Percentiles rank a stretch among this genome's conserved stretches.
phyloP scores from a whole-genome alignment of 2,329 filamentous ascomycete genomes.

The Pezicula rhizophila region DNA sequence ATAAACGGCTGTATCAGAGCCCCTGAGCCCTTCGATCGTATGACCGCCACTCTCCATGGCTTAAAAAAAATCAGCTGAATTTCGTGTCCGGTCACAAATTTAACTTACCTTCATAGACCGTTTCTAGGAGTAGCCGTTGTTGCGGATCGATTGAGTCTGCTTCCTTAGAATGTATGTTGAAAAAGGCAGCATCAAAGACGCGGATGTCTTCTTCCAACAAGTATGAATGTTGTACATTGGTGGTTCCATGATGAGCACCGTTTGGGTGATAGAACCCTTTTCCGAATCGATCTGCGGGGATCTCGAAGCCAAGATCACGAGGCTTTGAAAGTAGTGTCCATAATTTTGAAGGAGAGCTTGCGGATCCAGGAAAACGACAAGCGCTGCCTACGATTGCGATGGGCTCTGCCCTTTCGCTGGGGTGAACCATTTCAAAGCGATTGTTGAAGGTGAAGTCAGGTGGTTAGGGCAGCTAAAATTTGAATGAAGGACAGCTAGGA shows the following conservation, averaged over 20 bases:
- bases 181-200: conserved; percentile 19
- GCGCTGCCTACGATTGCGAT: conserved; percentile 9
- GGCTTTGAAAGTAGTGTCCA: conserved; percentile 6
- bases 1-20: conserved; percentile 20
- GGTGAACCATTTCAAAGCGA: background rate
- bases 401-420: conserved; percentile 1
- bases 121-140: conserved; percentile 16
- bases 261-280: conserved; percentile 6
- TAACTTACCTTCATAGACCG: conserved; percentile 9
- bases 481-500: too few relatives aligned
- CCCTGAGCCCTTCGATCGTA: conserved; percentile 12
- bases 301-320: conserved; percentile 1
- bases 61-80: background rate
- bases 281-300: conserved; percentile 4
- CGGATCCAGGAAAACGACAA: conserved; percentile 6
- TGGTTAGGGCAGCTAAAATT: too few relatives aligned
- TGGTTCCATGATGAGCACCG: conserved; percentile 5
- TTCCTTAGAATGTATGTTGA: conserved; percentile 17
- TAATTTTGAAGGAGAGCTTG: conserved; percentile 5
- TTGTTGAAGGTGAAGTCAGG: too few relatives aligned
- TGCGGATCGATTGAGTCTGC: conserved; percentile 21
- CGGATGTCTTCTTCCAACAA: conserved; percentile 4
- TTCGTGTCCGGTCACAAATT: too few relatives aligned
- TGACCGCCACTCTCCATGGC: conserved; percentile 16
- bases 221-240: conserved; percentile 4